These are phyloP conservation scores for Rusavskia elegans DNA, from an alignment of 495 filamentous ascomycete genomes.

Conservation along the genomic window DNA sequence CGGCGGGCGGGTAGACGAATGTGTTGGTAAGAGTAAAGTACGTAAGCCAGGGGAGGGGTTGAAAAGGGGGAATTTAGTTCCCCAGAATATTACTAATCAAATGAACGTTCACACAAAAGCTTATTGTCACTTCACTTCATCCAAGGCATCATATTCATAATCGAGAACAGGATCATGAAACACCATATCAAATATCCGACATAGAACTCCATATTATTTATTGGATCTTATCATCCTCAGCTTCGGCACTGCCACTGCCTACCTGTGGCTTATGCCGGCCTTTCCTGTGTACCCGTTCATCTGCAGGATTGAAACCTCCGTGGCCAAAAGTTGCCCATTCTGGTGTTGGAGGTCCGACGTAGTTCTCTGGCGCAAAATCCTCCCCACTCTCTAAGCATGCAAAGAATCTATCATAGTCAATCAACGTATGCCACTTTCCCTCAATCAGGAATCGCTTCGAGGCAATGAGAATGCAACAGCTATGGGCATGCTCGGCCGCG, in stretches of 20 bases:
- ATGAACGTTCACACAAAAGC: neutral
- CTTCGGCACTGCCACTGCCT: neutral
- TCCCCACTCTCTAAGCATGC: conserved; percentile 56
- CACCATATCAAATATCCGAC: no score
- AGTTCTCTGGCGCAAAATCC: conserved; percentile 73
- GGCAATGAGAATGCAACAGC: conserved; percentile 78
- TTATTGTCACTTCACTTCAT: neutral
- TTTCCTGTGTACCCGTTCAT: conserved; percentile 71
- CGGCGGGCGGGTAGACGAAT: no score
- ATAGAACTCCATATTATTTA: no score
- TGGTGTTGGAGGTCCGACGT: conserved; percentile 65
- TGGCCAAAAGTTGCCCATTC: conserved; percentile 93
- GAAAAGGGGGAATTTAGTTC: no score
- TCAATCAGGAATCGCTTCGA: conserved; percentile 55
- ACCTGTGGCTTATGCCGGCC: conserved; percentile 28
- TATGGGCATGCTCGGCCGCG: conserved; percentile 87
- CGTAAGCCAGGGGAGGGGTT: no score
- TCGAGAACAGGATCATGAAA: no score
- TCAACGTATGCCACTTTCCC: conserved; percentile 77
- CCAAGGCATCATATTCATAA: no score
- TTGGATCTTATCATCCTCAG: neutral
- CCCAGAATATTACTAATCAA: no score
- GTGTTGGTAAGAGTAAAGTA: no score
- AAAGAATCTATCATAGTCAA: conserved; percentile 84
- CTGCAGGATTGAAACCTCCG: conserved; percentile 83